These are phyloP conservation scores for Prasinococcaceae sp. DNA, from an alignment of 139 green algal genomes.

Conservation along the genomic window DNA sequence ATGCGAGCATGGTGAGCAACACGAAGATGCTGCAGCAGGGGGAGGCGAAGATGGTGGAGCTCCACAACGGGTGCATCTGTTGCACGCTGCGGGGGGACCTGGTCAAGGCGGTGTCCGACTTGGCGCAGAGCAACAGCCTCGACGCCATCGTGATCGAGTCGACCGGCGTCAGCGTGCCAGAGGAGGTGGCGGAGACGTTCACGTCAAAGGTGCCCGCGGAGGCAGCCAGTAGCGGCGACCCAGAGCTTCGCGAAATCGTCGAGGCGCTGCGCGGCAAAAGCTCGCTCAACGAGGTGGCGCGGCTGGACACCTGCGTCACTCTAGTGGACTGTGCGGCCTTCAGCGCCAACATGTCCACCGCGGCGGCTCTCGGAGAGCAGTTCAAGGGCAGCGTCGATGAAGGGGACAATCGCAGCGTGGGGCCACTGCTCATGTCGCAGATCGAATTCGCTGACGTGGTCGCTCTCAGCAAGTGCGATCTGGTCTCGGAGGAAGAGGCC, in stretches of 20 bases:
- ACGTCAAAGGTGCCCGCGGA: neutral
- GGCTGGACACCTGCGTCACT: slow-evolving; percentile 17
- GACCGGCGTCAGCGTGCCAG: slow-evolving; percentile 60
- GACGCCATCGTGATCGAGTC: slow-evolving; percentile 66
- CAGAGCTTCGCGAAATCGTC: neutral
- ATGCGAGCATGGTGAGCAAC: slow-evolving; percentile 36
- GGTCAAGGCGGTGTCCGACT: slow-evolving; percentile 34
- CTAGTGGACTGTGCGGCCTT: too few species aligned
- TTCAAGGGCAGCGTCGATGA: neutral
- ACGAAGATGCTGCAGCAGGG: neutral
- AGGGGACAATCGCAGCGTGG: neutral
- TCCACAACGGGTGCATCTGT: slow-evolving; percentile 72
- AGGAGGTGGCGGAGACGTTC: slow-evolving; percentile 51
- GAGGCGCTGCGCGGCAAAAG: neutral
- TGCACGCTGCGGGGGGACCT: slow-evolving; percentile 63
- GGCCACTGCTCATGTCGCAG: neutral
- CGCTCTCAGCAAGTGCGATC: slow-evolving; percentile 57
- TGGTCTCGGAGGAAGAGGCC: slow-evolving; percentile 13
- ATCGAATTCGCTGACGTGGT: slow-evolving; percentile 68
- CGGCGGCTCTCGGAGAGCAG: neutral
- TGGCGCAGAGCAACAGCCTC: slow-evolving; percentile 38
- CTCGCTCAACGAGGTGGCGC: slow-evolving; percentile 12
- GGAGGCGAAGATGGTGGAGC: slow-evolving; percentile 40
- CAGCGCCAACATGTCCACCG: too few species aligned
- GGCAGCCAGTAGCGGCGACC: neutral